phyloP scores from a whole-genome alignment of 352 stramenopile genomes.

The Halophytophthora batemanensis region DNA sequence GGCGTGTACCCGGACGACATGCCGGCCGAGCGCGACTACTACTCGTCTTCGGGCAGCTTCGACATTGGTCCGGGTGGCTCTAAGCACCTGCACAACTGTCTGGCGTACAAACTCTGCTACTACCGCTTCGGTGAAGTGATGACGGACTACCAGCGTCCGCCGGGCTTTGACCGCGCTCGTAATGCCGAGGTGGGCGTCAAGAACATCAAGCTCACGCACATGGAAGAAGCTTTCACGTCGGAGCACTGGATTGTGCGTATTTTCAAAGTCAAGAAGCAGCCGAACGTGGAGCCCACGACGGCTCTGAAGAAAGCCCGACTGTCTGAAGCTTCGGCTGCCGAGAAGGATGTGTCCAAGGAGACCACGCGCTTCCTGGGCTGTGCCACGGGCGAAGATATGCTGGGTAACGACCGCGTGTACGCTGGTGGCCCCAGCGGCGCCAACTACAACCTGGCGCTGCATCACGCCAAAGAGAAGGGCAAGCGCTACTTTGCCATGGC shows the following conservation, averaged over 20 bases:
- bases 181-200: conserved; percentile 89
- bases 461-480: conserved; percentile 76
- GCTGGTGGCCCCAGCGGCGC: conserved; percentile 80
- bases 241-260: conserved; percentile 96
- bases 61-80: conserved; percentile 80
- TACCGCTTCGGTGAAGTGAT: conserved; percentile 91
- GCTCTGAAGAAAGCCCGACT: conserved; percentile 61
- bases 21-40: conserved; percentile 85
- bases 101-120: conserved; percentile 94
- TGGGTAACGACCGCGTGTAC: conserved; percentile 88
- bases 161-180: conserved; percentile 84
- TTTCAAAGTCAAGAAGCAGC: conserved; percentile 91
- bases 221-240: conserved; percentile 94
- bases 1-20: conserved; percentile 85
- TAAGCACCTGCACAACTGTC: conserved; percentile 87
- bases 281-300: conserved; percentile 75
- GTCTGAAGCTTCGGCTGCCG: conserved; percentile 38
- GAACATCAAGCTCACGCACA: conserved; percentile 87
- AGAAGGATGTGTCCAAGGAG: conserved; percentile 65
- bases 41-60: conserved; percentile 78
- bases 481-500: conserved; percentile 90
- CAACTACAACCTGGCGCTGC: conserved; percentile 88
- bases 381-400: conserved; percentile 74
- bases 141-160: conserved; percentile 77
- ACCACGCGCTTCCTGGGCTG: conserved; percentile 86